Evolutionary conservation across 179 eudicot genomes (phyloP).

Genomic region (Carnegiea gigantea): DNA sequence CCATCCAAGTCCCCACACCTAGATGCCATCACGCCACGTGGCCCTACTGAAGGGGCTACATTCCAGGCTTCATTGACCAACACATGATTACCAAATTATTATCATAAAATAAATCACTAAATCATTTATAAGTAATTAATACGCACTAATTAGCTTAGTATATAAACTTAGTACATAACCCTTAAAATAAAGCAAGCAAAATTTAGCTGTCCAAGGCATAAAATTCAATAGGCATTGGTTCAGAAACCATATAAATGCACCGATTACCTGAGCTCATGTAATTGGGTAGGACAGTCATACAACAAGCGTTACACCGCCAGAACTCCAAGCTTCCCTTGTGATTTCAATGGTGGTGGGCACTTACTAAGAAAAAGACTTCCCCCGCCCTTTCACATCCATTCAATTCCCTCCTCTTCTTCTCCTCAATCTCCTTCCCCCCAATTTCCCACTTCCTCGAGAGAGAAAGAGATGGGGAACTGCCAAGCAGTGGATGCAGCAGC

Average conservation of each 20-base stretch:
- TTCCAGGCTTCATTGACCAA: slow-evolving; percentile 31
- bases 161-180: too few relatives aligned
- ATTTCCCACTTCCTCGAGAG: not conserved
- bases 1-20: slow-evolving; percentile 24
- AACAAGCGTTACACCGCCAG: not conserved
- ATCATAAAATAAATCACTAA: not conserved
- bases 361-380: slow-evolving; percentile 27
- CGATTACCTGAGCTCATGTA: not conserved
- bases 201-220: not conserved
- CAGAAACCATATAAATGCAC: not conserved
- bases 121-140: not conserved
- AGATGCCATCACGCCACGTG: slow-evolving; percentile 35
- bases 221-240: not conserved
- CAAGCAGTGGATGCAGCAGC: slow-evolving; percentile 99
- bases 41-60: slow-evolving; percentile 24
- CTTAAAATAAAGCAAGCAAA: not conserved
- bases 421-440: slow-evolving; percentile 5
- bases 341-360: not conserved
- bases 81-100: slow-evolving; percentile 32
- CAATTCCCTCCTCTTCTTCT: slow-evolving; percentile 8
- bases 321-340: not conserved
- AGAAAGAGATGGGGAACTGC: slow-evolving; percentile 76
- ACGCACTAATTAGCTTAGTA: not conserved
- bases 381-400: slow-evolving; percentile 21
- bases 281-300: slow-evolving; percentile 10